These are phyloP conservation scores for Amanita molliuscula DNA, from an alignment of 768 basidiomycete genomes.

Conservation along the genomic window DNA sequence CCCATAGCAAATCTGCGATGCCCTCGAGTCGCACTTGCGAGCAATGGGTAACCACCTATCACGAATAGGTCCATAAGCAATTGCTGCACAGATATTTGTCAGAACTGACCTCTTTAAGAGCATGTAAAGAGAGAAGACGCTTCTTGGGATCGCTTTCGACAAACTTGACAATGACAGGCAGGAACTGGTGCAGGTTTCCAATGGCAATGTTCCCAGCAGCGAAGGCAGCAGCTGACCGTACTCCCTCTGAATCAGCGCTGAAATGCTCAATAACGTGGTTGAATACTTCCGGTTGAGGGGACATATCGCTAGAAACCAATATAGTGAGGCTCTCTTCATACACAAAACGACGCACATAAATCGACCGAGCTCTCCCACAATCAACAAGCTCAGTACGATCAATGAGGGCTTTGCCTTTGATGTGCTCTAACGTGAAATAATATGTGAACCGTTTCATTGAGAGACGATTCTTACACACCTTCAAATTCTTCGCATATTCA, in stretches of 20 bases:
- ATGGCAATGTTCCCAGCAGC: constrained; percentile 97
- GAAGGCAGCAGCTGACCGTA: constrained; percentile 87
- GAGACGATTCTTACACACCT: constrained; percentile 32
- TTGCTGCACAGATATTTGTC: neutral
- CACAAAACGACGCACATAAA: constrained; percentile 50
- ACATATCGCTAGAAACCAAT: constrained; percentile 65
- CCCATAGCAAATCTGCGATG: constrained; percentile 86
- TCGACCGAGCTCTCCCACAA: constrained; percentile 89
- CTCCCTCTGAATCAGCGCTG: constrained; percentile 70
- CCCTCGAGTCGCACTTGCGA: constrained; percentile 75
- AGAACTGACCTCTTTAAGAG: constrained; percentile 76
- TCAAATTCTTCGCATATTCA: constrained; percentile 74
- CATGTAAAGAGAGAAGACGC: constrained; percentile 79
- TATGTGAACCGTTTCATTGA: neutral
- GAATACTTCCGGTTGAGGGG: constrained; percentile 72
- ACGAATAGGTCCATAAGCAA: neutral
- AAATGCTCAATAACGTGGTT: constrained; percentile 64
- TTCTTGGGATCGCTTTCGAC: constrained; percentile 68
- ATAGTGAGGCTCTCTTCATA: constrained; percentile 4
- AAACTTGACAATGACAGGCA: constrained; percentile 76
- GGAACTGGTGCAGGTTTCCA: constrained; percentile 80
- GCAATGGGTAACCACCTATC: constrained; percentile 84
- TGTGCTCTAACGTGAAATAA: constrained; percentile 21
- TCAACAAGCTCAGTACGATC: constrained; percentile 75
- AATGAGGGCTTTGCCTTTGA: constrained; percentile 58